Evolutionary conservation across 1,284 basidiomycete species (phyloP).

Genomic region (Exobasidium rhododendri): DNA sequence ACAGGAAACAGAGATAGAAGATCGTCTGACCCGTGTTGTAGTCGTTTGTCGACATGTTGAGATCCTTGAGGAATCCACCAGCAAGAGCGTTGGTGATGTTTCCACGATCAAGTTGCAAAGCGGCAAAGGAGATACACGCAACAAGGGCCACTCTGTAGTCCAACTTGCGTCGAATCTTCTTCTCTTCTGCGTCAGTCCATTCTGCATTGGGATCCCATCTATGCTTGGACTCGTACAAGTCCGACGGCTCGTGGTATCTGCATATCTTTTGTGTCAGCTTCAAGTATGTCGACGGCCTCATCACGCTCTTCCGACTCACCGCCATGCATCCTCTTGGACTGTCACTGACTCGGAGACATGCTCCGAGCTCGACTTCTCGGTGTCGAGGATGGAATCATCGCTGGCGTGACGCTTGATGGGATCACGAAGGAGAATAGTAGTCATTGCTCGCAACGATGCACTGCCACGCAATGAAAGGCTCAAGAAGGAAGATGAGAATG

Average conservation of each 20-base stretch:
- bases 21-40: conserved; percentile 40
- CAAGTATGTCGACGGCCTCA: no score
- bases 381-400: no score
- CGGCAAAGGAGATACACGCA: conserved; percentile 22
- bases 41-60: conserved; percentile 36
- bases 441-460: no score
- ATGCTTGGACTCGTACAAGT: conserved; percentile 13
- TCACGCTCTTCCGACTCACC: no score
- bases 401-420: no score
- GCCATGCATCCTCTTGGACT: no score
- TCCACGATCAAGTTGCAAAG: conserved; percentile 24
- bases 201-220: conserved; percentile 14
- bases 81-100: conserved; percentile 24
- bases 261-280: background rate
- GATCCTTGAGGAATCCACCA: conserved; percentile 30
- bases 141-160: background rate
- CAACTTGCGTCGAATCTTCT: conserved; percentile 8
- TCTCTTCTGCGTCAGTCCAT: conserved; percentile 19
- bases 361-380: no score
- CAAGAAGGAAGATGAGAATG: no score
- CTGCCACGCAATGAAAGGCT: no score
- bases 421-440: no score
- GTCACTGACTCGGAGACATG: no score
- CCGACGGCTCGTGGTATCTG: background rate
- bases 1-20: conserved; percentile 24